Evolutionary conservation across 352 stramenopile species (phyloP), one percentile per base, ranked within the genome.

Genomic region (Globisporangium viniferum): DNA sequence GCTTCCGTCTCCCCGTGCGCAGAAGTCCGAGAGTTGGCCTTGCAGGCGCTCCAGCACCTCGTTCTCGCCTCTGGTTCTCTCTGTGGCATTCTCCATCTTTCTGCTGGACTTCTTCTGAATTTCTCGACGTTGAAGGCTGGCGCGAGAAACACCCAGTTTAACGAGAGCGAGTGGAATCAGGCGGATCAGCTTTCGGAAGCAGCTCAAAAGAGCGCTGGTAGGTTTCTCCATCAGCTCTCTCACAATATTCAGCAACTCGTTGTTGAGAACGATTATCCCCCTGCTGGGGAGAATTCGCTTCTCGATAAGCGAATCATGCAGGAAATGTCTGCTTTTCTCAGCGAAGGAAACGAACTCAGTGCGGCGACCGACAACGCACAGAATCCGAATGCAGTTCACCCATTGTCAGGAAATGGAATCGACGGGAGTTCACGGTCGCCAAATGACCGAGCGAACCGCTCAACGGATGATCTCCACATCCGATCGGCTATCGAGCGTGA

Each of bases 1-100:
- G 85, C 86, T 10, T 82, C 86, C 6, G 63, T 84, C 6, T 94
- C 86, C 10, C 46, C 71, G 3, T 71, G 73, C 1, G 51, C 70
- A 36, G 70, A 80, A 29, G 71, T 94, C 8, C 82, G 89, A 36
- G 82, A 93, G 60, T 74, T 90, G 3, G 81, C 87, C 0, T 66
- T 94, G 8, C 59, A 84, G 60, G 84, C 80, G 18, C 70, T 94
- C 1, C 74, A 93, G 53, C 80, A 75, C 24, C 36, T 96, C 29
- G 73, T 80, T 22, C 77, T 96, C 7, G 82, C 85, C 33, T 94
- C 84, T 12, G 89, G 89, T 14, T 96, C 89, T 4, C 73, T 96
- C 10, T 95, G 88, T 62, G 84, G 84, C 6, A 69, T 96, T 7
- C 36, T 96, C 22, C 81, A 92, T 27, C 53, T 96, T 7, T 81